Percentiles rank a stretch among this genome's conserved stretches.
These are phyloP conservation scores for Symbiotaphrina buchneri DNA, from an alignment of 495 filamentous ascomycete genomes.

Conservation along the genomic window DNA sequence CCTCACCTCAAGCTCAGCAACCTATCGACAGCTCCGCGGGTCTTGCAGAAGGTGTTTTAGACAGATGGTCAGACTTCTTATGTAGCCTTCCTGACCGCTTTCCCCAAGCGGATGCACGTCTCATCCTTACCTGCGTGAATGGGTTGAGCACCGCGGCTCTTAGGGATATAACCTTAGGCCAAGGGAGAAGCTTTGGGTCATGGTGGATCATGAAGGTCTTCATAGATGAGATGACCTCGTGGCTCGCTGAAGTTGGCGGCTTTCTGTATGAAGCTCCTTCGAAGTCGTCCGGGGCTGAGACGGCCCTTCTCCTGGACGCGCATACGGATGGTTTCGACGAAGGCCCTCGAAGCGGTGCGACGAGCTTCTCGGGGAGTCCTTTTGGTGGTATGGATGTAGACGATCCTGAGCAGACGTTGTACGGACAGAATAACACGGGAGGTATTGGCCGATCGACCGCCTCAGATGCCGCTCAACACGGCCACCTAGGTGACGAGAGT, in stretches of 20 bases:
- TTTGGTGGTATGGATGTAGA: conserved; percentile 11
- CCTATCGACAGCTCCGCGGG: conserved; percentile 14
- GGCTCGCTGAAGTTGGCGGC: conserved; percentile 79
- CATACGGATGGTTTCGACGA: conserved; percentile 5
- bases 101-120: conserved; percentile 38
- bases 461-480: conserved; percentile 4
- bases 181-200: conserved; percentile 68
- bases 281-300: too few species aligned
- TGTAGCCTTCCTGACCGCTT: conserved; percentile 52
- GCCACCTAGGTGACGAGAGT: too few species aligned
- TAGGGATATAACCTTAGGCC: conserved; percentile 59
- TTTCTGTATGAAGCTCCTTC: conserved; percentile 28
- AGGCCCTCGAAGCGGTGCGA: conserved; percentile 6
- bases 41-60: conserved; percentile 35
- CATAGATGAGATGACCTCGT: conserved; percentile 86
- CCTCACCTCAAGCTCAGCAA: conserved; percentile 16
- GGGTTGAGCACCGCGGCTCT: conserved; percentile 44
- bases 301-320: conserved; percentile 6
- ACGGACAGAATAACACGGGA: too few species aligned
- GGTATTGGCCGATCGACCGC: too few species aligned
- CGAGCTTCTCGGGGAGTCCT: conserved; percentile 10
- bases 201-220: conserved; percentile 99
- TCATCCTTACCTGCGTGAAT: conserved; percentile 46
- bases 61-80: conserved; percentile 72
- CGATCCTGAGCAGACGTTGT: conserved; percentile 9